Conservation (phyloP, 129 eudicot species). For the Pittosporum tobira region DNA sequence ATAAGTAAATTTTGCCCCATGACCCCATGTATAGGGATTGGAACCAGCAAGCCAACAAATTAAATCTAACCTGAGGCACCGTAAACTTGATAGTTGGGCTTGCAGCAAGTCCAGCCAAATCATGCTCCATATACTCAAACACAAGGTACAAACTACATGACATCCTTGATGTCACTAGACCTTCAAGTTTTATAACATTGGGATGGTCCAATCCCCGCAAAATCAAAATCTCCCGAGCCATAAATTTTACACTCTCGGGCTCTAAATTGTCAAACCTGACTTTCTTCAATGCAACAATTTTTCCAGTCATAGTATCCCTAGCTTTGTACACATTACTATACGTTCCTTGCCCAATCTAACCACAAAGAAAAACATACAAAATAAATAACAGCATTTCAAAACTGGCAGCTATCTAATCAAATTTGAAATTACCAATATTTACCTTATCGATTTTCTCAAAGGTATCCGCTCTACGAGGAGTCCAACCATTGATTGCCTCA, state of each 20-base stretch:
- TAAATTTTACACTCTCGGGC: conserved; percentile 76
- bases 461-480: conserved; percentile 76
- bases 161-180: conserved; percentile 75
- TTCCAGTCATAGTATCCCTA: conserved; percentile 67
- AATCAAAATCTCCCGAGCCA: conserved; percentile 78
- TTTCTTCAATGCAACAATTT: conserved; percentile 72
- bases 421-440: conserved; percentile 12
- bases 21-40: no score
- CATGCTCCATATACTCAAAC: conserved; percentile 74
- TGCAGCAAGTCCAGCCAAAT: conserved; percentile 78
- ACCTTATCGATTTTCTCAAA: conserved; percentile 80
- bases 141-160: conserved; percentile 75
- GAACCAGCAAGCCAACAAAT: neutral
- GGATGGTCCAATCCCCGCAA: conserved; percentile 85
- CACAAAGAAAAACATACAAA: conserved; percentile 9
- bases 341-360: conserved; percentile 89
- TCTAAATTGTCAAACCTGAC: conserved; percentile 83
- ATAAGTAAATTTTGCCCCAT: no score
- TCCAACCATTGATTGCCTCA: conserved; percentile 85
- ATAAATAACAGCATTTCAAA: neutral
- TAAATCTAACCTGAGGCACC: conserved; percentile 63
- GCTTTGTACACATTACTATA: conserved; percentile 92
- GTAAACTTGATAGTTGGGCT: conserved; percentile 72
- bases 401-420: neutral
- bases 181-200: conserved; percentile 69